Evolutionary conservation across 2,329 filamentous ascomycete genomes (phyloP).

Genomic region (Aspergillaceae sp.): DNA sequence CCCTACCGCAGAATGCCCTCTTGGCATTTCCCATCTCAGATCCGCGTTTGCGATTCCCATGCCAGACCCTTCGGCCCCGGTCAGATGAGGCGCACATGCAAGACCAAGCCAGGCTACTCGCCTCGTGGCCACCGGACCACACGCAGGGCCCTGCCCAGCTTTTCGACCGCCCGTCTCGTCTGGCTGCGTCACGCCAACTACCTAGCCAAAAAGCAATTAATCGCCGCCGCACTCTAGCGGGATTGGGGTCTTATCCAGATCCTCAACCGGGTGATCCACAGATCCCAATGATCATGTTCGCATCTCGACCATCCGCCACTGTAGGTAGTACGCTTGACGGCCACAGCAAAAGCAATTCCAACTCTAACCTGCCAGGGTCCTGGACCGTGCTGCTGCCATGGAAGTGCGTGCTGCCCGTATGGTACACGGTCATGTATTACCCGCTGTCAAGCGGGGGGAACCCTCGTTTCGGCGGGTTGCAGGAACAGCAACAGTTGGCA

Average conservation of each 20-base stretch:
- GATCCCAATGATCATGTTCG: slow-evolving; percentile 67
- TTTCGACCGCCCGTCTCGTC: slow-evolving; percentile 60
- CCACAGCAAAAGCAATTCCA: slow-evolving; percentile 26
- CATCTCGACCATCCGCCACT: slow-evolving; percentile 43
- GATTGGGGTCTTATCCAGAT: slow-evolving; percentile 55
- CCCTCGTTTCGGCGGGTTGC: slow-evolving; percentile 70
- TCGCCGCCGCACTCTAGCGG: slow-evolving; percentile 57
- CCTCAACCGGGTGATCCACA: slow-evolving; percentile 55
- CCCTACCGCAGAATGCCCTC: slow-evolving; percentile 60
- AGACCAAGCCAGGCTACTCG: slow-evolving; percentile 52
- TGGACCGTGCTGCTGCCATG: slow-evolving; percentile 86
- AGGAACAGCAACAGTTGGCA: slow-evolving; percentile 68
- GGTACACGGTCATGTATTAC: slow-evolving; percentile 77
- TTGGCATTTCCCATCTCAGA: slow-evolving; percentile 68
- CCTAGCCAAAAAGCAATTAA: slow-evolving; percentile 73
- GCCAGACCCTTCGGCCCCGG: slow-evolving; percentile 45
- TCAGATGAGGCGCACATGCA: slow-evolving; percentile 26
- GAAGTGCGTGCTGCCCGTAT: slow-evolving; percentile 78
- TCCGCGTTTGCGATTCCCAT: slow-evolving; percentile 71
- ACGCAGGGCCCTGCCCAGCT: slow-evolving; percentile 44
- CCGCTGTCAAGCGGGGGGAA: slow-evolving; percentile 72
- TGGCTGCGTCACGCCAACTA: slow-evolving; percentile 56
- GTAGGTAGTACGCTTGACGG: background rate
- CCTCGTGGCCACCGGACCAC: slow-evolving; percentile 59
- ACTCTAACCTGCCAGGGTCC: slow-evolving; percentile 47